Evolutionary conservation across 148 eudicot genomes (phyloP).

Genomic region (Fagopyrum homotropicum): DNA sequence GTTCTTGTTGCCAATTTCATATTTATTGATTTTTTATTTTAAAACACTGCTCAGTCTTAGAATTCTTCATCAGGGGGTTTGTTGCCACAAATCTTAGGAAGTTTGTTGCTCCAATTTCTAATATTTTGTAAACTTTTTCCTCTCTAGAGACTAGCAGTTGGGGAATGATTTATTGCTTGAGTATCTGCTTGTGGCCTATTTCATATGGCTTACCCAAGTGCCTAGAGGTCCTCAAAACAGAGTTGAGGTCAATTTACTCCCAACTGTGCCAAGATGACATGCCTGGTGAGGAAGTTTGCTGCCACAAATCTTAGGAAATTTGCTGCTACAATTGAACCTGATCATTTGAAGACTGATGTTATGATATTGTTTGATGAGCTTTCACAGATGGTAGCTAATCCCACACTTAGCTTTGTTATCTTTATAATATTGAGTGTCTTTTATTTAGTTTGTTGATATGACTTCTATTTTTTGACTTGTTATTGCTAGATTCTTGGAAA

Average conservation of each 20-base stretch:
- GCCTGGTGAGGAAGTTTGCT: constrained; percentile 63
- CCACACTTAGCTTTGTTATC: constrained; percentile 5
- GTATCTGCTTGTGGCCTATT: constrained; percentile 59
- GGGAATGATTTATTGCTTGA: constrained; percentile 72
- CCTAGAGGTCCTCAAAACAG: constrained; percentile 39
- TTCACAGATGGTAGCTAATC: constrained; percentile 47
- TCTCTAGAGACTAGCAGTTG: constrained; percentile 45
- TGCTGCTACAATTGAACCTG: constrained; percentile 56
- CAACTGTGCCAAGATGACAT: constrained; percentile 70
- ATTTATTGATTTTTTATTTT: no score
- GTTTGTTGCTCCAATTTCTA: neutral
- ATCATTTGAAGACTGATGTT: constrained; percentile 43
- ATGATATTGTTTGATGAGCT: constrained; percentile 56
- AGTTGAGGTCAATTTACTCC: constrained; percentile 44
- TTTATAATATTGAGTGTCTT: neutral
- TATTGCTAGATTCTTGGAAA: neutral
- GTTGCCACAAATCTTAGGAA: no score
- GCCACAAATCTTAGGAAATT: constrained; percentile 56
- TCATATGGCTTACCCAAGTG: constrained; percentile 55
- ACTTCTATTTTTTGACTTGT: neutral
- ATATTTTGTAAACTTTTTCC: neutral
- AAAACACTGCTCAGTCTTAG: no score
- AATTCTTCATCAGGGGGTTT: no score
- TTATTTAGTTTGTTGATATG: neutral
- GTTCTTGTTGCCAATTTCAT: no score